Evolutionary conservation across 2,329 filamentous ascomycete species (phyloP), one percentile per base, ranked within the genome.

Genomic region (Aspergillus oerlinghausenensis): DNA sequence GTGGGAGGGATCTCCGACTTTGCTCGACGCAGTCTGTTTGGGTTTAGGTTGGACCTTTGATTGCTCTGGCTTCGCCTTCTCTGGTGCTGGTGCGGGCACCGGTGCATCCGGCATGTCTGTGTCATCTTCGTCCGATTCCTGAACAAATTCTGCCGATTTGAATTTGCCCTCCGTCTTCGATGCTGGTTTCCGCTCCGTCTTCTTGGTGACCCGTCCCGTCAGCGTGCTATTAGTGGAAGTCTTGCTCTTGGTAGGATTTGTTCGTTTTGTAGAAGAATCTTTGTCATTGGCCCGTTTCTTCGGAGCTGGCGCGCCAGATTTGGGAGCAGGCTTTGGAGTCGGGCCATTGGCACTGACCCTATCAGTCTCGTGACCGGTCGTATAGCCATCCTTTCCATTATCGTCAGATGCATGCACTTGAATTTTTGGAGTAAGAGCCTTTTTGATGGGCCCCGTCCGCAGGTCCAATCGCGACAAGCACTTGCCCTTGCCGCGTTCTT

Each of bases 401-500:
- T 77, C 74, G 32, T 75, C 73, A 7, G 70, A 64, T 4, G 67
- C 59, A 28, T 75, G 69, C 14, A 73, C 63, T 50, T 75, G 69
- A 57, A 75, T 70, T 43, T 67, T 69, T n/a, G 75, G 71, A 3
- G 74, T 74, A 38, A 63, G 58, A 32, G 68, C 58, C 57, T 75
- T 75, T 57, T 73, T 71, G 21, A 72, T 68, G 7, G 77, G 73
- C 3, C 74, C 74, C 48, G 65, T 72, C 51, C 65, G 68, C 40
- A 85, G 76, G 57, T 84, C 81, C 57, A 86, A 77, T 55, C 80
- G 80, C 45, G 85, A 87, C 32, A 87, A 72, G 42, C 79, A 77
- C 60, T 82, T 85, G 50, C 84, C 84, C 65, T 86, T 85, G 48
- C 82, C 82, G 60, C 84, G 79, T 64, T 87, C 84, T 51, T 83